Evolutionary conservation across 139 green algal species (phyloP), one percentile per base, ranked within the genome.

Genomic region (Haematococcus sp.): DNA sequence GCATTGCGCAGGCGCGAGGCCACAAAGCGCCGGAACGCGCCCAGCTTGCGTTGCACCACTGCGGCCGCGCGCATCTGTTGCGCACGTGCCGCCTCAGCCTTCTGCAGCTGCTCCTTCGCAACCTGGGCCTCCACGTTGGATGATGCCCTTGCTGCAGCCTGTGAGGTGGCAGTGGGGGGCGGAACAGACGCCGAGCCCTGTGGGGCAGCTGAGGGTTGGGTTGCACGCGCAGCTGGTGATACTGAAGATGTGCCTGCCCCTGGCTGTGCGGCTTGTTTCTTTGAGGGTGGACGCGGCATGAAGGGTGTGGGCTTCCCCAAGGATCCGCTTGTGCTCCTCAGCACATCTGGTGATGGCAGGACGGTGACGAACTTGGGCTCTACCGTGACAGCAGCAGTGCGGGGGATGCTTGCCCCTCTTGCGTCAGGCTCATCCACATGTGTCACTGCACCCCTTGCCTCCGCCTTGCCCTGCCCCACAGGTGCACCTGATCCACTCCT

Each of bases 11-110:
- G 49, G 30, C 33, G 43, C 4, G 20, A 19, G 3, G 23, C 74
- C 19, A 85, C 61, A 4, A 75, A 43, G 16, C 34, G n/a, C 25
- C 72, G 82, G 71, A 87, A 87, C 1, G 49, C 52, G 0, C 15
- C 2, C 23, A 87, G 54, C 74, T 71, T 63, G 44, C 49, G 74
- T 16, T 9, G 28, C 56, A 22, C 40, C 40, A 49, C 40, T 11
- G 7, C 7, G 11, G 54, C 54, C 22, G 22, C 54, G 54, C 22
- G 61, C 61, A 32, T 30, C 30, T 49, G 30, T 4, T 68, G 61
- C 61, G 32, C 23, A 27, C 4, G 20, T 22, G 28, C 23, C 25
- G 28, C n/a, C 25, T 40, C 19, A 19, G n/a, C 5, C 34, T 58
- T 34, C 2, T 22, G 35, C 64, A 34, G 17, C 33, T 56, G 64